phyloP scores from a whole-genome alignment of 768 basidiomycete species.

The Roridomyces roridus region DNA sequence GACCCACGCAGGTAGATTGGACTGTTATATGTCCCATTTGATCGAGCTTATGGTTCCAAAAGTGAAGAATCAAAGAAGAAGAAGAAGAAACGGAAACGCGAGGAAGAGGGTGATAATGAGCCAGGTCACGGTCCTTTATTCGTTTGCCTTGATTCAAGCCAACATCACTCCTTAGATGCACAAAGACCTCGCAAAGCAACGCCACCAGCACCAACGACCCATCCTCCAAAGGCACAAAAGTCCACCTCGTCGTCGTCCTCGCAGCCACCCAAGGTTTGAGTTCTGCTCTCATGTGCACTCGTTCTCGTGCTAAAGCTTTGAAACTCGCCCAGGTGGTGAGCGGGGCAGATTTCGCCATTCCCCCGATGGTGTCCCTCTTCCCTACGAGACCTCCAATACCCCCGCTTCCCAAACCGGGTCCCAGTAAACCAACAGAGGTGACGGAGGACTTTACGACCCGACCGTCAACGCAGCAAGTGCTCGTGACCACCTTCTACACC shows the following conservation, averaged over 20 bases:
- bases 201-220: slow-evolving; percentile 52
- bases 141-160: slow-evolving; percentile 9
- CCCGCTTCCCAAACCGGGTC: slow-evolving; percentile 73
- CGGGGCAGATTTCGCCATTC: slow-evolving; percentile 70
- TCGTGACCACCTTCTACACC: slow-evolving; percentile 81
- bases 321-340: slow-evolving; percentile 27
- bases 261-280: slow-evolving; percentile 58
- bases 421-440: slow-evolving; percentile 84
- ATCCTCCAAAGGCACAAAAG: slow-evolving; percentile 63
- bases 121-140: slow-evolving; percentile 26
- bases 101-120: slow-evolving; percentile 72
- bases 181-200: slow-evolving; percentile 64
- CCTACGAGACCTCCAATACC: slow-evolving; percentile 68
- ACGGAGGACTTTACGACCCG: slow-evolving; percentile 78
- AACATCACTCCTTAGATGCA: slow-evolving; percentile 44
- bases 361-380: slow-evolving; percentile 54
- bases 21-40: slow-evolving; percentile 3
- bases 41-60: slow-evolving; percentile 24
- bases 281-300: not conserved
- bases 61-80: slow-evolving; percentile 71
- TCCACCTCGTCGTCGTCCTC: slow-evolving; percentile 48
- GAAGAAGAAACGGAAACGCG: slow-evolving; percentile 88
- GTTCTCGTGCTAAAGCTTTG: slow-evolving; percentile 9
- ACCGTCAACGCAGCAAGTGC: slow-evolving; percentile 75
- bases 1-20: slow-evolving; percentile 65